These are phyloP conservation scores for Saccharum hybrid DNA, from an alignment of 202 grass and related monocot genomes.

Conservation along the genomic window DNA sequence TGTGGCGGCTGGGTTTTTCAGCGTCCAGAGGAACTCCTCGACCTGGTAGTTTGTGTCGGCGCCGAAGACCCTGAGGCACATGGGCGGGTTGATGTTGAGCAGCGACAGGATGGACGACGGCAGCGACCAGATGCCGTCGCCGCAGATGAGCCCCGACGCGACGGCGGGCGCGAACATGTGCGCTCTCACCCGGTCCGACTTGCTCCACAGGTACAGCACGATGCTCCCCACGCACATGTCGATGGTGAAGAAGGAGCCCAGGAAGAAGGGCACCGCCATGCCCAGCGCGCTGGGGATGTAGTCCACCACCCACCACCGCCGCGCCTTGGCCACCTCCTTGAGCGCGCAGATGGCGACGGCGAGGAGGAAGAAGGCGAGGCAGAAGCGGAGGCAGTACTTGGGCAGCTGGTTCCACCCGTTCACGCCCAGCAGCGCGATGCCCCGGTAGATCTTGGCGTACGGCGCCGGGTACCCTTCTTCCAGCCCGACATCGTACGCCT, in stretches of 20 bases:
- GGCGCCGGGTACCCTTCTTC: conserved; percentile 62
- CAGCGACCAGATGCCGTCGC: conserved; percentile 72
- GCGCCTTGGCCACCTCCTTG: conserved; percentile 58
- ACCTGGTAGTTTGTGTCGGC: conserved; percentile 48
- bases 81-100: conserved; percentile 51
- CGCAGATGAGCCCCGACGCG: conserved; percentile 73
- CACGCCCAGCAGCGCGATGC: conserved; percentile 66
- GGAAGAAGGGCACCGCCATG: conserved; percentile 76
- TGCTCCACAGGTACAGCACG: conserved; percentile 60
- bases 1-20: neutral
- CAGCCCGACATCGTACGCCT: conserved; percentile 52
- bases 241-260: conserved; percentile 75
- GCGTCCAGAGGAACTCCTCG: conserved; percentile 45
- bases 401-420: conserved; percentile 67
- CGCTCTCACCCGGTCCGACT: conserved; percentile 23
- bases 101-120: conserved; percentile 64
- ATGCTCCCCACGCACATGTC: conserved; percentile 77
- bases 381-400: conserved; percentile 64
- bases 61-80: conserved; percentile 65
- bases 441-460: conserved; percentile 77
- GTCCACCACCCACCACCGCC: conserved; percentile 40
- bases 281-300: conserved; percentile 78
- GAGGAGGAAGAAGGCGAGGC: conserved; percentile 70
- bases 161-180: conserved; percentile 58
- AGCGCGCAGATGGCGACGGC: conserved; percentile 64